Conservation (phyloP, 306 rosid genomes). For the Myrica gale region DNA sequence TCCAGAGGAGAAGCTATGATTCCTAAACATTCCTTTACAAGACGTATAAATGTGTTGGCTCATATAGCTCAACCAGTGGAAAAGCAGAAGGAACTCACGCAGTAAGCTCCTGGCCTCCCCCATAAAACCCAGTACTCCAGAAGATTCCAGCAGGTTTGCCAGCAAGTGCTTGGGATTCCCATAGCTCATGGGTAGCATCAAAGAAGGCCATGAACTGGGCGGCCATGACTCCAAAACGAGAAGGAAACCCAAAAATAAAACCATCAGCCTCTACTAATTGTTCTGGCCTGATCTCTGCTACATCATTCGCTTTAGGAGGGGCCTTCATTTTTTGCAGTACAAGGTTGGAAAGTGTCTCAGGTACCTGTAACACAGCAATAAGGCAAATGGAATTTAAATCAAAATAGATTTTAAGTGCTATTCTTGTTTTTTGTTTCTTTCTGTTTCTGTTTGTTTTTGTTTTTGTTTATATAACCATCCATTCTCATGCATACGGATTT, state of each 20-base stretch:
- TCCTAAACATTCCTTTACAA: neutral
- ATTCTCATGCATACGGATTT: constrained; percentile 18
- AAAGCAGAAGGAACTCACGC: constrained; percentile 54
- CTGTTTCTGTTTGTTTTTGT: neutral
- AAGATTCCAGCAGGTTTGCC: constrained; percentile 97
- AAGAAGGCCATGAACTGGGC: constrained; percentile 85
- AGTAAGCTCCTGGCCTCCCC: constrained; percentile 95
- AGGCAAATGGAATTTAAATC: constrained; percentile 22
- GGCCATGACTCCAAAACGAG: constrained; percentile 95
- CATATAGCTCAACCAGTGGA: constrained; percentile 2
- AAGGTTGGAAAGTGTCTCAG: constrained; percentile 63
- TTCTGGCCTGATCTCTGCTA: constrained; percentile 73
- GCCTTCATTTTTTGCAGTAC: constrained; percentile 79
- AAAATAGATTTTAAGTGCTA: constrained; percentile 6
- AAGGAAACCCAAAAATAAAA: constrained; percentile 82
- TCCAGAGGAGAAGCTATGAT: neutral
- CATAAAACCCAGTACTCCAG: constrained; percentile 95
- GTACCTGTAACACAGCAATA: constrained; percentile 57
- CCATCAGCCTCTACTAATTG: constrained; percentile 87
- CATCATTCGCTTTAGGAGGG: constrained; percentile 64
- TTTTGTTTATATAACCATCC: constrained; percentile 7
- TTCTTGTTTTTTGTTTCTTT: neutral
- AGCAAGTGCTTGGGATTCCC: constrained; percentile 85
- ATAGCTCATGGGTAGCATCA: constrained; percentile 61
- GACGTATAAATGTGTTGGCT: neutral